Conservation (phyloP, 2,329 filamentous ascomycete genomes). For the Periconia sp. region DNA sequence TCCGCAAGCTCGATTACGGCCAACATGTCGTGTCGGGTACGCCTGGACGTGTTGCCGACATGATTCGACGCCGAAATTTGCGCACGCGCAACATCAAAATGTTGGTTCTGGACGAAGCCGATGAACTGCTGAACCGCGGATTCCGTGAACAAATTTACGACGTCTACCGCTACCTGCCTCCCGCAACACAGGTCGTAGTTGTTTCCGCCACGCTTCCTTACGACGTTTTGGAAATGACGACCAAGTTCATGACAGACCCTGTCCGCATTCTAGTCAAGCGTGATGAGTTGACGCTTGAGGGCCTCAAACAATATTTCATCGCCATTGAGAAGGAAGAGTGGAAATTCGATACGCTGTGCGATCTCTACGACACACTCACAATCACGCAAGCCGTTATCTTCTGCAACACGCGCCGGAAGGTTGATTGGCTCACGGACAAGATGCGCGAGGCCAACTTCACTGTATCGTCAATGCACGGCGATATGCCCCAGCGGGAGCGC, state of each 20-base stretch:
- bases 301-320: conserved; percentile 98
- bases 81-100: conserved; percentile 77
- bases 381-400: conserved; percentile 99
- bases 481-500: conserved; percentile 97
- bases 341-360: conserved; percentile 98
- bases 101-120: conserved; percentile 75
- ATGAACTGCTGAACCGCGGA: conserved; percentile 84
- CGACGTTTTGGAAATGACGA: conserved; percentile 98
- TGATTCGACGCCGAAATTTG: conserved; percentile 74
- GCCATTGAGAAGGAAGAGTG: conserved; percentile 99
- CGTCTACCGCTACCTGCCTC: conserved; percentile 94
- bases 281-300: conserved; percentile 96
- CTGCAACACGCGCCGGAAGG: conserved; percentile 98
- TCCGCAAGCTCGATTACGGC: conserved; percentile 94
- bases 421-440: conserved; percentile 99
- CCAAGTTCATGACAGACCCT: conserved; percentile 99
- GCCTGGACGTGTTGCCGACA: conserved; percentile 89
- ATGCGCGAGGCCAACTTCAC: conserved; percentile 99
- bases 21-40: conserved; percentile 98
- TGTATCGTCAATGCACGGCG: conserved; percentile 97
- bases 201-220: conserved; percentile 96
- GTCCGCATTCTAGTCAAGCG: conserved; percentile 97
- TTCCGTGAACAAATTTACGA: conserved; percentile 99
- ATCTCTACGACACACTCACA: conserved; percentile 97
- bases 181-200: conserved; percentile 96